Evolutionary conservation across 2,329 filamentous ascomycete genomes (phyloP).

Genomic region (Exophiala sp.): DNA sequence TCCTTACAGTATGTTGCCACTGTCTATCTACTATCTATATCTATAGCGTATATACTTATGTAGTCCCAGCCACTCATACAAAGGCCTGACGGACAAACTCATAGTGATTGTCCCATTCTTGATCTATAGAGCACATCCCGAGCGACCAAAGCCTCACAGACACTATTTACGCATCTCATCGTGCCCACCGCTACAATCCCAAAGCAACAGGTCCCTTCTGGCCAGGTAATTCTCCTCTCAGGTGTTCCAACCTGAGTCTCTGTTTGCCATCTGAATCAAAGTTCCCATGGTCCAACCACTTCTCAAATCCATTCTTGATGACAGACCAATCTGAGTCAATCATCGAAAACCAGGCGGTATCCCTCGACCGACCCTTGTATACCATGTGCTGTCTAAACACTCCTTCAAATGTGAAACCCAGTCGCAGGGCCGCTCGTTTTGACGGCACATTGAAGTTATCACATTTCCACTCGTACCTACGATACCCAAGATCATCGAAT

Average conservation of each 20-base stretch:
- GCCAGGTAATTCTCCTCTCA: constrained; percentile 26
- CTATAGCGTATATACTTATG: no score
- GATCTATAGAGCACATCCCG: no score
- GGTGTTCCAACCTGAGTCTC: constrained; percentile 42
- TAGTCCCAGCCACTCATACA: no score
- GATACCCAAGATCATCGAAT: constrained; percentile 54
- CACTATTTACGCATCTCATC: no score
- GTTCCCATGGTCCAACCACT: constrained; percentile 55
- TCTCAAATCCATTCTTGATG: constrained; percentile 46
- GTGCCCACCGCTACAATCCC: not conserved
- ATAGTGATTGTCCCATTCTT: no score
- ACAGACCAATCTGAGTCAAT: constrained; percentile 57
- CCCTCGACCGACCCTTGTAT: constrained; percentile 53
- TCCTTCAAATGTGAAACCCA: constrained; percentile 61
- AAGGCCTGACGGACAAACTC: no score
- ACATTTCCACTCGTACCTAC: constrained; percentile 64
- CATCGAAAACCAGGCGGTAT: constrained; percentile 61
- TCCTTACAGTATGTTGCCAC: no score
- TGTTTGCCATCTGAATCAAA: constrained; percentile 56
- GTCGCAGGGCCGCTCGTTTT: constrained; percentile 51
- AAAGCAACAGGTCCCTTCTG: constrained; percentile 12
- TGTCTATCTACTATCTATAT: no score
- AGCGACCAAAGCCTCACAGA: no score
- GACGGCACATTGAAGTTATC: constrained; percentile 56
- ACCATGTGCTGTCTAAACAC: constrained; percentile 61